Base-by-base conservation (phyloP, 345 rosid genomes). In the Boechera retrofracta region DNA sequence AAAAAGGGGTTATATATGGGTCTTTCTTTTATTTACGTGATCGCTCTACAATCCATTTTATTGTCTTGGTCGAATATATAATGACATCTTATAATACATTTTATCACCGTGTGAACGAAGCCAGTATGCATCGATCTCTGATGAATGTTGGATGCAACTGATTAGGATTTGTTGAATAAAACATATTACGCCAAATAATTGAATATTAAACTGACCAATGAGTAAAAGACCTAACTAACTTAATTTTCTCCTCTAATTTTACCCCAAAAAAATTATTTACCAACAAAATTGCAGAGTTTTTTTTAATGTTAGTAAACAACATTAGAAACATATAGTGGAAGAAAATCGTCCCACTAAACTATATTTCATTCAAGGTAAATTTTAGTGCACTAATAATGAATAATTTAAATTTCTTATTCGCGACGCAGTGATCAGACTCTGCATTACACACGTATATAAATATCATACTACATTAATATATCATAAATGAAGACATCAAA, bases 401-500 rank as follows among this genome's bases (percentile, higher is more conserved):
- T 15, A 29, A 5, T 28, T 38, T 4, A 29, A 49, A 33, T 3
- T 21, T 56, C 47, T 33, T 45, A 15, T 35, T 45, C 26, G 35
- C 32, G 66, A 65, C 57, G 66, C 64, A 47, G 33, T 45, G 63
- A 41, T 54, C 45, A 73, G 54, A 73, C 47, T 53, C 5, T 44
- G 73, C 33, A 58, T 74, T 47, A 15, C 44, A 53, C 38, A n/a
- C 21, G 29, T 39, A 58, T 48, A 57, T 32, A 32, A 32, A 45
- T 64, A 45, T 26, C 35, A 28, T 57, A 66, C n/a, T 47, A 7
- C 42, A 62, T 38, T 18, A 7, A 11, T 61, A 7, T 52, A 69
- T 52, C 31, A 41, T 42, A 39, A 16, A 51, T 31, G 69, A 65
- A 56, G 59, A 75, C 68, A 59, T 67, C 55, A 67, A 58, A 51